Evolutionary conservation across 2,329 filamentous ascomycete genomes (phyloP).

Genomic region (Phialocephala subalpina): DNA sequence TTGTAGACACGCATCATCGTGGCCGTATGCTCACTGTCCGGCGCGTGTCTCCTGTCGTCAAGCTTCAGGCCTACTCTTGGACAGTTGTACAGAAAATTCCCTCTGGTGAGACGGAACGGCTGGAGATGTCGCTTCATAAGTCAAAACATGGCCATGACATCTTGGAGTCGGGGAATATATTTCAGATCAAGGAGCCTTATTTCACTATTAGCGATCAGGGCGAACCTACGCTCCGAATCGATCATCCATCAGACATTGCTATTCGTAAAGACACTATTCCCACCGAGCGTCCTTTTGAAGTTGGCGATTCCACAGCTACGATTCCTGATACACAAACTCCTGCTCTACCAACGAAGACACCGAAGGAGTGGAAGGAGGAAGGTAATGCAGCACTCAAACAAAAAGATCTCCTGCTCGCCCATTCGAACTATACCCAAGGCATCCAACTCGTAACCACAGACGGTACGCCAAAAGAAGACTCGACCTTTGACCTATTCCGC

Average conservation of each 20-base stretch:
- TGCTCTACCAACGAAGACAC: slow-evolving; percentile 11
- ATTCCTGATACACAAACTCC: too few species aligned
- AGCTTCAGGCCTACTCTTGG: slow-evolving; percentile 36
- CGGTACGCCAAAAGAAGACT: slow-evolving; percentile 27
- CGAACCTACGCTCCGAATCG: slow-evolving; percentile 38
- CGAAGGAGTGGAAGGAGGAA: slow-evolving; percentile 37
- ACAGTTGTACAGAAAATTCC: slow-evolving; percentile 40
- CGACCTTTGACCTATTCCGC: slow-evolving; percentile 41
- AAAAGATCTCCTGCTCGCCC: slow-evolving; percentile 33
- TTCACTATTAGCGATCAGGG: slow-evolving; percentile 41
- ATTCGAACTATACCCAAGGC: slow-evolving; percentile 38
- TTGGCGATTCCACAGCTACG: background rate
- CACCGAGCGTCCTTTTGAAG: background rate
- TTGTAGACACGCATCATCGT: slow-evolving; percentile 51
- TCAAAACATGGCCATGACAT: slow-evolving; percentile 41
- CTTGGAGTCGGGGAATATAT: slow-evolving; percentile 39
- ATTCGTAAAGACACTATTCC: slow-evolving; percentile 13
- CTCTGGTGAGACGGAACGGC: slow-evolving; percentile 22
- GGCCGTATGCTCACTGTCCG: slow-evolving; percentile 44
- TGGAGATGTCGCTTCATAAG: slow-evolving; percentile 45
- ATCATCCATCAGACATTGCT: slow-evolving; percentile 42
- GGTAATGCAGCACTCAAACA: slow-evolving; percentile 42
- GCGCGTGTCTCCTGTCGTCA: slow-evolving; percentile 27
- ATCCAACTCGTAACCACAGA: slow-evolving; percentile 28
- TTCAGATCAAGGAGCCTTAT: slow-evolving; percentile 43